Conservation (phyloP, 495 filamentous ascomycete genomes). For the Xylaria grammica region DNA sequence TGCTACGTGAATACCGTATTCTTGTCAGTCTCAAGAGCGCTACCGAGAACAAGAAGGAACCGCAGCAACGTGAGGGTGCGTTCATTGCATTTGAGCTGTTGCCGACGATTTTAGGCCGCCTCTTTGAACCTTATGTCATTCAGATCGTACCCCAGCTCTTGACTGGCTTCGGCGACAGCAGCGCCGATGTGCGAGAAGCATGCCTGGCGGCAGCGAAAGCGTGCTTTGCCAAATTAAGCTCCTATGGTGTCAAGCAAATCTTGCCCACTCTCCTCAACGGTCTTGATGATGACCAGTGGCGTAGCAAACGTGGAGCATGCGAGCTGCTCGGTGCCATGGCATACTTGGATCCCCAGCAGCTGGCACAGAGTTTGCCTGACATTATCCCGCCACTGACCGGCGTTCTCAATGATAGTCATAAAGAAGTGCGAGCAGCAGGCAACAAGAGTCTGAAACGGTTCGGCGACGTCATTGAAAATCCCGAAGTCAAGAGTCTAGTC, state of each 20-base stretch:
- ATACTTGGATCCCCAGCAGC: constrained; percentile 92
- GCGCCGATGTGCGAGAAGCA: constrained; percentile 86
- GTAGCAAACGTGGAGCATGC: constrained; percentile 97
- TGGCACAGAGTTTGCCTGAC: constrained; percentile 88
- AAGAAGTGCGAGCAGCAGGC: constrained; percentile 88
- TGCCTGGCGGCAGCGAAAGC: constrained; percentile 92
- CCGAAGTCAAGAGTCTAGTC: constrained; percentile 90
- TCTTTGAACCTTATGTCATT: constrained; percentile 96
- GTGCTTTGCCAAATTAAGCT: constrained; percentile 90
- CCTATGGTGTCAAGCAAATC: constrained; percentile 93
- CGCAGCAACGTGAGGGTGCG: constrained; percentile 85
- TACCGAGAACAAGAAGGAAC: constrained; percentile 89
- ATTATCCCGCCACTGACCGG: constrained; percentile 95
- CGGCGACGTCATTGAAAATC: constrained; percentile 97
- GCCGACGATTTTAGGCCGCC: constrained; percentile 79
- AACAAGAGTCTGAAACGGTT: constrained; percentile 97
- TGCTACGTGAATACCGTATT: constrained; percentile 82
- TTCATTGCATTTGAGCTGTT: constrained; percentile 90
- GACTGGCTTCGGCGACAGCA: constrained; percentile 85
- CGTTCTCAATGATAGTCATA: constrained; percentile 96
- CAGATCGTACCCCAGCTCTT: constrained; percentile 92
- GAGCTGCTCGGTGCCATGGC: constrained; percentile 97
- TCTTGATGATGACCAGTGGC: constrained; percentile 93
- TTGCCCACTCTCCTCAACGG: constrained; percentile 91
- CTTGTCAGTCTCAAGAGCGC: constrained; percentile 77